Conservation (phyloP, 352 stramenopile species). For the Pythium dissimile region DNA sequence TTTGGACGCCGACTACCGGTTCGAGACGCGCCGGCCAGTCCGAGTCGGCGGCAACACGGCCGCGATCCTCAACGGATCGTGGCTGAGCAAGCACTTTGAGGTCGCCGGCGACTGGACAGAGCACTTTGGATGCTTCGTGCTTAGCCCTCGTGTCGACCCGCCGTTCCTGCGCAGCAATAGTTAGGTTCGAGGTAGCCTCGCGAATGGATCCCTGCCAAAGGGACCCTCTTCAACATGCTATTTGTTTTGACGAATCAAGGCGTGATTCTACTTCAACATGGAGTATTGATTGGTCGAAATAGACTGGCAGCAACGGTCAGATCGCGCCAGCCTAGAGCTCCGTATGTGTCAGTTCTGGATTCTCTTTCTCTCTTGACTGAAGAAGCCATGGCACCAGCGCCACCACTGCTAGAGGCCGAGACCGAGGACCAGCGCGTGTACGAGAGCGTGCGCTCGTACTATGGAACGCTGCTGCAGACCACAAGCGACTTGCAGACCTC, state of each 20-base stretch:
- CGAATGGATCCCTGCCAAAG: too few relatives aligned
- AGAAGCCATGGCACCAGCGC: too few relatives aligned
- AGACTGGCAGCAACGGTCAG: not conserved
- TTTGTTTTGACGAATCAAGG: not conserved
- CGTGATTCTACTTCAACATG: not conserved
- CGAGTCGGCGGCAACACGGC: slow-evolving; percentile 86
- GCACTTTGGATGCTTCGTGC: slow-evolving; percentile 58
- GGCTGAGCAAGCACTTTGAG: slow-evolving; percentile 77
- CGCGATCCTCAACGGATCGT: slow-evolving; percentile 61
- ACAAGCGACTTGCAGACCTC: slow-evolving; percentile 73
- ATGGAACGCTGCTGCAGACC: slow-evolving; percentile 37
- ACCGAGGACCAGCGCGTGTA: not conserved
- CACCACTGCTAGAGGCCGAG: too few relatives aligned
- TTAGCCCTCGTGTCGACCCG: not conserved
- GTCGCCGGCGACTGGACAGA: slow-evolving; percentile 73
- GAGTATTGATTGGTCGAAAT: not conserved
- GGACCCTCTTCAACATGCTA: too few relatives aligned
- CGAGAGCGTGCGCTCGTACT: slow-evolving; percentile 30
- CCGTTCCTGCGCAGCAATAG: too few relatives aligned
- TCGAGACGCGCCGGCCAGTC: slow-evolving; percentile 70
- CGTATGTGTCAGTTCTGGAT: too few relatives aligned
- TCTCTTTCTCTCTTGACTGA: too few relatives aligned
- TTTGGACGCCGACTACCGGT: slow-evolving; percentile 74
- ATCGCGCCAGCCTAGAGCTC: too few relatives aligned
- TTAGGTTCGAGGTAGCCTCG: too few relatives aligned